Conservation (phyloP, 768 basidiomycete species). For the Boletales sp. region DNA sequence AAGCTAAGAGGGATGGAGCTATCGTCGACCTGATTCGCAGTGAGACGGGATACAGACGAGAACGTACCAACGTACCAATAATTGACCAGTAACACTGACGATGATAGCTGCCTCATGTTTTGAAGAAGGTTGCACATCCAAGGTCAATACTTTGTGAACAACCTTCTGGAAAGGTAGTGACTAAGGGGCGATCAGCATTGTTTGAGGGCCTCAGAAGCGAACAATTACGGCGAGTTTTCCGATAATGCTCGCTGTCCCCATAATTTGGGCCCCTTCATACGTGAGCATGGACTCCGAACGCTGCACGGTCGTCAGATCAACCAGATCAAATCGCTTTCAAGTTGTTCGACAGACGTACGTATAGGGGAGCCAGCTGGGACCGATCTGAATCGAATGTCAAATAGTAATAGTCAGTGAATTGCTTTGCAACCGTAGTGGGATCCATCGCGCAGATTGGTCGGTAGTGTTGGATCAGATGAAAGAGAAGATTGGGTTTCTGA, state of each 20-base stretch:
- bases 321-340: slow-evolving; percentile 19
- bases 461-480: slow-evolving; percentile 8
- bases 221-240: slow-evolving; percentile 69
- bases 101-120: slow-evolving; percentile 50
- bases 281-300: slow-evolving; percentile 80
- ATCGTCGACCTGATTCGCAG: slow-evolving; percentile 68
- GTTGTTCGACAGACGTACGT: slow-evolving; percentile 52
- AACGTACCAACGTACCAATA: slow-evolving; percentile 50
- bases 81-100: slow-evolving; percentile 86
- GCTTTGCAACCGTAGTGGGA: slow-evolving; percentile 67
- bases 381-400: slow-evolving; percentile 67
- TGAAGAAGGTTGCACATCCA: slow-evolving; percentile 90
- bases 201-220: not conserved
- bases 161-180: slow-evolving; percentile 79
- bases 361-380: slow-evolving; percentile 54
- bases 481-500: not conserved
- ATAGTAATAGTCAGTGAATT: slow-evolving; percentile 87
- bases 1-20: slow-evolving; percentile 76
- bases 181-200: slow-evolving; percentile 34
- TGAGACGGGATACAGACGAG: slow-evolving; percentile 1
- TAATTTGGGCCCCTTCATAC: slow-evolving; percentile 63
- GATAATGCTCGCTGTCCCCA: slow-evolving; percentile 52
- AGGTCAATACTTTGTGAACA: slow-evolving; percentile 73
- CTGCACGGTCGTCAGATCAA: slow-evolving; percentile 41
- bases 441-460: slow-evolving; percentile 56